A percentile compares a stretch with the other conserved stretches of the same genome.
Conservation (phyloP, 257 asterid genomes). For the Paraleonurus japonicus region DNA sequence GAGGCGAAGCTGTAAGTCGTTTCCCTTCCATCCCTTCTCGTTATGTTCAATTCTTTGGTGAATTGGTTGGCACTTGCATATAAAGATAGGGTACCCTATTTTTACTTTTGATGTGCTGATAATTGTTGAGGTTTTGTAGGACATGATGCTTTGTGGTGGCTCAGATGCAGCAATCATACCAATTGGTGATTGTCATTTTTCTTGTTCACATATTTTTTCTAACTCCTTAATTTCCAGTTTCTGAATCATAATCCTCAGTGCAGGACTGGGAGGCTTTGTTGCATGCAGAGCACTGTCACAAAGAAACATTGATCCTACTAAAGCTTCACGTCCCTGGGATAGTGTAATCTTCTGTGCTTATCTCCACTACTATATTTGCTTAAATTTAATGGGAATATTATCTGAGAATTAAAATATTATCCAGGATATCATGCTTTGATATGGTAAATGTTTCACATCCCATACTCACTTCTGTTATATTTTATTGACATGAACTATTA, state of each 20-base stretch:
- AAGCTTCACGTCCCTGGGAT: slow-evolving; percentile 95
- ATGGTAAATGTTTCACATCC: slow-evolving; percentile 4
- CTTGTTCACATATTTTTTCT: slow-evolving; percentile 12
- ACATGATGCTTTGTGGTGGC: slow-evolving; percentile 95
- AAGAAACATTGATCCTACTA: slow-evolving; percentile 73
- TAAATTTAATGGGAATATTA: slow-evolving; percentile 9
- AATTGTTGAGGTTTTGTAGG: slow-evolving; percentile 47
- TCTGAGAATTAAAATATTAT: slow-evolving; percentile 15
- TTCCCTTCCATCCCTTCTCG: not conserved
- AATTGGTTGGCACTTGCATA: not conserved
- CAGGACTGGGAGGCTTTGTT: too few species aligned
- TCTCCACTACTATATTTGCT: slow-evolving; percentile 6
- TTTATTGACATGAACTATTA: not conserved
- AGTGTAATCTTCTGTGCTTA: slow-evolving; percentile 49
- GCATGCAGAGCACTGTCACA: slow-evolving; percentile 89
- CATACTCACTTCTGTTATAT: not conserved
- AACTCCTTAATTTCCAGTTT: not conserved
- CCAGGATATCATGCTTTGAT: slow-evolving; percentile 1
- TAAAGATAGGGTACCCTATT: slow-evolving; percentile 9
- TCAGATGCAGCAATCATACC: slow-evolving; percentile 91
- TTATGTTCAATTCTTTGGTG: slow-evolving; percentile 10
- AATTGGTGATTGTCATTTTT: slow-evolving; percentile 49
- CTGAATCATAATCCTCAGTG: slow-evolving; percentile 23
- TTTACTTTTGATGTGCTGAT: slow-evolving; percentile 20
- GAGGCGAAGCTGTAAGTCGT: slow-evolving; percentile 98